Evolutionary conservation across 2,329 filamentous ascomycete species (phyloP).

Genomic region (Fusarium hainanense): DNA sequence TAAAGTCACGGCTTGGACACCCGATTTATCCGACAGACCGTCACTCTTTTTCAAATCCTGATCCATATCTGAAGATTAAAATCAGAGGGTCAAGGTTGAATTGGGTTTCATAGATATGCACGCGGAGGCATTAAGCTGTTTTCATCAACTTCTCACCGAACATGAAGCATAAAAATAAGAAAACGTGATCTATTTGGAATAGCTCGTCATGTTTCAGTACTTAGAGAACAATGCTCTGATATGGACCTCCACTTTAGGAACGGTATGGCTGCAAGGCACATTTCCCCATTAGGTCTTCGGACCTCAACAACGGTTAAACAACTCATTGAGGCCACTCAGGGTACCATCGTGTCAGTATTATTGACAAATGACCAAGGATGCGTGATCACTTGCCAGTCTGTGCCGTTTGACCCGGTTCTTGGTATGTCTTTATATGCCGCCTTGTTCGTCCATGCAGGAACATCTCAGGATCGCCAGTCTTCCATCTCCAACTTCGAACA

Average conservation of each 20-base stretch:
- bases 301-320: background rate
- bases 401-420: background rate
- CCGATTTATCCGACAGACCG: background rate
- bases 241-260: too few relatives aligned
- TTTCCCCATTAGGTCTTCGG: conserved; percentile 2
- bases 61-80: too few relatives aligned
- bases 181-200: too few relatives aligned
- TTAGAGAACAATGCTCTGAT: too few relatives aligned
- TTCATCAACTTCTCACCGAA: too few relatives aligned
- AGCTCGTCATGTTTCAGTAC: too few relatives aligned
- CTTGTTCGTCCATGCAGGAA: background rate
- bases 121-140: too few relatives aligned
- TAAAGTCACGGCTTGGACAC: background rate
- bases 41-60: too few relatives aligned
- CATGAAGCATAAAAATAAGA: too few relatives aligned
- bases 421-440: background rate
- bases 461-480: background rate
- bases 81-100: too few relatives aligned
- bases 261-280: too few relatives aligned
- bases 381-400: background rate
- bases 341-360: background rate
- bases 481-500: fast-evolving
- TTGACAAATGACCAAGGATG: background rate
- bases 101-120: too few relatives aligned
- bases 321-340: background rate